Evolutionary conservation across 208 protist genomes (phyloP), one percentile per base, ranked within the genome.

Genomic region (Borovskyia barvae): DNA sequence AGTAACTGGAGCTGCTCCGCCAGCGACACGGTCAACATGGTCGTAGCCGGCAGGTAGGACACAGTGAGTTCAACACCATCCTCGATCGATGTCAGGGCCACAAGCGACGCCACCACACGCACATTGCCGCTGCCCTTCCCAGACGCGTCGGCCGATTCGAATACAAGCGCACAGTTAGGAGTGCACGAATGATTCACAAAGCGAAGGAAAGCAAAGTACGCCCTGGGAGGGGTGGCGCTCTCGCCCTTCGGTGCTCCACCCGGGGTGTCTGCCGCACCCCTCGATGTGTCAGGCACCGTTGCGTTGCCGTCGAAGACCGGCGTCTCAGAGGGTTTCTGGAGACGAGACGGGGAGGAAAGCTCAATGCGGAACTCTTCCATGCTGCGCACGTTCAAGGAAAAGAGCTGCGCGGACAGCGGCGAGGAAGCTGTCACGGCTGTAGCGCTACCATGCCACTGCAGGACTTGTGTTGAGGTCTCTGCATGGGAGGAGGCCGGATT

Each of bases 61-160:
- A 93, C 65, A 36, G 79, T 85, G 33, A 93, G 63, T 61, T 89
- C 82, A 56, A 90, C 85, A 7, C 79, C 80, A 9, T 52, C 58
- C 17, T 72, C 66, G 59, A 93, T 90, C 41, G 77, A 43, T 17
- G 76, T 63, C 30, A 90, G 54, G 1, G 80, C 68, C 12, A 93
- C 58, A n/a, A 88, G 22, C 2, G 56, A 37, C 8, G 19, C 65
- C 0, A 42, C 37, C 5, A 47, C 17, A 15, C 41, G 32, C 19
- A 39, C 26, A 15, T 20, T 14, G 8, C n/a, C 28, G 28, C 35
- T 7, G 5, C 22, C 24, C 15, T 26, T 2, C 1, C 24, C 20
- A 47, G 26, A 11, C 1, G 9, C 28, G n/a, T 20, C 32, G 35
- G 25, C 28, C 24, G n/a, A 24, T 12, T 49, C 49, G n/a, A 72